Conservation (phyloP, 768 basidiomycete genomes). For the Trametes elegans region DNA sequence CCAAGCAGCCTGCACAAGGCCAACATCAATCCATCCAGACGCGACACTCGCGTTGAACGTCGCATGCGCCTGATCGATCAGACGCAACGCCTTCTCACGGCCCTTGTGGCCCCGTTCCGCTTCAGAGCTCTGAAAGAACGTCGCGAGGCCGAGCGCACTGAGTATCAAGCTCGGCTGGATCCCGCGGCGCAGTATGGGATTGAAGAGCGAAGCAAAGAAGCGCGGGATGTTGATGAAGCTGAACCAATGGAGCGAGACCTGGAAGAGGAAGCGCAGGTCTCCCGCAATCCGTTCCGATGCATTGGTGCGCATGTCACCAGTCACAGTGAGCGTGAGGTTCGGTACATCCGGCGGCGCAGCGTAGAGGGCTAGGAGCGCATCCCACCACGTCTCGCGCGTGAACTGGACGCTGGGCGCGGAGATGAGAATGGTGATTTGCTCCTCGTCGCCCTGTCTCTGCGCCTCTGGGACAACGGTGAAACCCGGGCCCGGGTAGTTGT, state of each 20-base stretch:
- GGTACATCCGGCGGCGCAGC: neutral
- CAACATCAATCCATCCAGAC: slow-evolving; percentile 69
- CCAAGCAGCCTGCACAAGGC: slow-evolving; percentile 71
- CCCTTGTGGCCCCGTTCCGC: slow-evolving; percentile 45
- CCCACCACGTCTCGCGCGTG: slow-evolving; percentile 77
- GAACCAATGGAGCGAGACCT: slow-evolving; percentile 65
- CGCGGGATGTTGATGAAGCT: slow-evolving; percentile 69
- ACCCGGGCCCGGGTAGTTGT: too few relatives aligned
- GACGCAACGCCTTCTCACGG: slow-evolving; percentile 52
- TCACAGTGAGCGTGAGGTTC: neutral
- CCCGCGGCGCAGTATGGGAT: slow-evolving; percentile 46
- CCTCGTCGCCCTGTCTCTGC: neutral
- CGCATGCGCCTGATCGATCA: slow-evolving; percentile 65
- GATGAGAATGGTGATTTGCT: neutral
- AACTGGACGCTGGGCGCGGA: slow-evolving; percentile 63
- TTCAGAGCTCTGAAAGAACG: slow-evolving; percentile 68
- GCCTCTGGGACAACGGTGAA: neutral
- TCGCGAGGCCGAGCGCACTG: slow-evolving; percentile 58
- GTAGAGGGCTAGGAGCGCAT: slow-evolving; percentile 62
- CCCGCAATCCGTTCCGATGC: slow-evolving; percentile 43
- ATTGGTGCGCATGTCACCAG: slow-evolving; percentile 39
- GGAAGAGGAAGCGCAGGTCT: slow-evolving; percentile 65
- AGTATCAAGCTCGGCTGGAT: slow-evolving; percentile 69
- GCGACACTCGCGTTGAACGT: slow-evolving; percentile 69
- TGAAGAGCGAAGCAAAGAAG: slow-evolving; percentile 58